Conservation (phyloP, 306 rosid species). For the Erythrophleum fordii region DNA sequence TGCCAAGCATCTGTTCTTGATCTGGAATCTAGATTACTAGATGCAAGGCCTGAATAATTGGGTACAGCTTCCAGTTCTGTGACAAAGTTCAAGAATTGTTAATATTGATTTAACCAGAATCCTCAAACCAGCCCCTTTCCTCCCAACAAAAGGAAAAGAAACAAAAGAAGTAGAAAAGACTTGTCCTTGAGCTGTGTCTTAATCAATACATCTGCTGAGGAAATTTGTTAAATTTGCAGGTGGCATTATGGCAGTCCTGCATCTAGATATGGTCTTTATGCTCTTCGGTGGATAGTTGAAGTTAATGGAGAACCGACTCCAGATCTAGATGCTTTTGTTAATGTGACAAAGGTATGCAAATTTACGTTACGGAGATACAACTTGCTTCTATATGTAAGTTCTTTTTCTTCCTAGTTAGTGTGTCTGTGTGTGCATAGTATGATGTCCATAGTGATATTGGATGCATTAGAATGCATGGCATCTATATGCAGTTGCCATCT, state of each 20-base stretch:
- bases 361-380: constrained; percentile 4
- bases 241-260: constrained; percentile 98
- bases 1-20: too few relatives aligned
- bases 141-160: background rate
- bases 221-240: constrained; percentile 71
- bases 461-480: constrained; percentile 14
- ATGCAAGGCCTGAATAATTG: too few relatives aligned
- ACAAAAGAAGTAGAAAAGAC: too few relatives aligned
- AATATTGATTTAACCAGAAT: constrained; percentile 10
- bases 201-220: too few relatives aligned
- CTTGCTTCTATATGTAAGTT: background rate
- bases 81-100: background rate
- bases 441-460: constrained; percentile 8
- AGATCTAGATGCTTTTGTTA: constrained; percentile 76
- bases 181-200: background rate
- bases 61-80: too few relatives aligned
- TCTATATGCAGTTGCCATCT: background rate
- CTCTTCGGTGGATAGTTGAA: constrained; percentile 97
- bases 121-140: background rate
- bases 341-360: constrained; percentile 78
- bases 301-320: constrained; percentile 88
- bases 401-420: constrained; percentile 20
- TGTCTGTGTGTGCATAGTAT: background rate
- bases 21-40: too few relatives aligned
- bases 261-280: constrained; percentile 91